phyloP scores from a whole-genome alignment of 73 alveolate species.

The Paramecium sonneborni region DNA sequence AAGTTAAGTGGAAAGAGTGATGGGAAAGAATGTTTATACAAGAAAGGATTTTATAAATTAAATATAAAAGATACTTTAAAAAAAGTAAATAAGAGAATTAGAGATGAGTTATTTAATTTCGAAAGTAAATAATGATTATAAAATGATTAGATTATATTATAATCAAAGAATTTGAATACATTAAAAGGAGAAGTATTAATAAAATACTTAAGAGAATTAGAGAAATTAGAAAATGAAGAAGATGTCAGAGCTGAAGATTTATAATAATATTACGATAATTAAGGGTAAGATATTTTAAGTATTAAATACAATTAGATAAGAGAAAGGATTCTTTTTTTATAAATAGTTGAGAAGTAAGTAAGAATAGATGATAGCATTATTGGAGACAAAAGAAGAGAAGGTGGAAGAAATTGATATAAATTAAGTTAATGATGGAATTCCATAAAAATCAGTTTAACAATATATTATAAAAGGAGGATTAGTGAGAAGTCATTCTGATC shows the following conservation, averaged over 20 bases:
- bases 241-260: not conserved
- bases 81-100: constrained; percentile 18
- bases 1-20: not conserved
- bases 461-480: not conserved
- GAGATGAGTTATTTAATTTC: constrained; percentile 11
- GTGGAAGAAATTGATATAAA: not conserved
- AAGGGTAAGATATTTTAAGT: not conserved
- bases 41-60: not conserved
- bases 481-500: constrained; percentile 56
- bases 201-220: not conserved
- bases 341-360: constrained; percentile 5
- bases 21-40: not conserved
- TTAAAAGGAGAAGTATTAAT: not conserved
- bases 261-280: not conserved
- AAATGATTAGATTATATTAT: not conserved
- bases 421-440: not conserved
- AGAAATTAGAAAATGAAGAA: not conserved
- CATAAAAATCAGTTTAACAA: not conserved
- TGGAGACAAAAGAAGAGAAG: not conserved
- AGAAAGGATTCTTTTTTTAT: constrained; percentile 4
- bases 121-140: no score
- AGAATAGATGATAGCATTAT: constrained; percentile 37
- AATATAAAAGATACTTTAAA: not conserved
- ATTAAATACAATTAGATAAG: not conserved
- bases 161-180: not conserved